These are phyloP conservation scores for Sarocladium kiliense DNA, from an alignment of 2,329 filamentous ascomycete species.

Conservation along the genomic window DNA sequence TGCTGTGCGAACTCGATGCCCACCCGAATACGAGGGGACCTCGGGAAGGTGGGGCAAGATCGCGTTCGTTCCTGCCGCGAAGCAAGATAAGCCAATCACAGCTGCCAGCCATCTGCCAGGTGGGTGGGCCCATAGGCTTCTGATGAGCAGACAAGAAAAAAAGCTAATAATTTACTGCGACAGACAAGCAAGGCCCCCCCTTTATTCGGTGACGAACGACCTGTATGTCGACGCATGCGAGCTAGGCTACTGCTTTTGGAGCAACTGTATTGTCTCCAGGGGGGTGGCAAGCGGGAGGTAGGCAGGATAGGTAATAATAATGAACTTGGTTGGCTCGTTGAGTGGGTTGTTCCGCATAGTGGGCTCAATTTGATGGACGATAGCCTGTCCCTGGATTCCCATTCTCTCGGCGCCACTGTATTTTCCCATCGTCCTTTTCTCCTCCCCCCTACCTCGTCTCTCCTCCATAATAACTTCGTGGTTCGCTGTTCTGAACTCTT, in stretches of 20 bases:
- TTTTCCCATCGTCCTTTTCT: background rate
- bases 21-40: conserved; percentile 7
- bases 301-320: background rate
- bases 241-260: too few relatives aligned
- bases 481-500: background rate
- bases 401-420: conserved; percentile 5
- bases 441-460: background rate
- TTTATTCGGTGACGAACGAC: too few relatives aligned
- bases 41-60: conserved; percentile 1
- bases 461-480: conserved; percentile 7
- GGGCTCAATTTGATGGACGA: conserved; percentile 1
- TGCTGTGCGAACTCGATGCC: too few relatives aligned
- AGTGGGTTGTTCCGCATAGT: background rate
- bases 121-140: background rate
- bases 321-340: background rate
- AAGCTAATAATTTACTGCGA: too few relatives aligned
- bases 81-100: conserved; percentile 1
- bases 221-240: too few relatives aligned
- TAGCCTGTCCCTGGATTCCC: conserved; percentile 3
- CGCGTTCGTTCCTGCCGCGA: conserved; percentile 7
- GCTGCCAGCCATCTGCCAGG: background rate
- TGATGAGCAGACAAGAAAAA: background rate
- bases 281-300: background rate
- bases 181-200: too few relatives aligned
- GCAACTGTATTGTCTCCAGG: background rate